Conservation (phyloP, 306 rosid species). For the Prunus mongolica region DNA sequence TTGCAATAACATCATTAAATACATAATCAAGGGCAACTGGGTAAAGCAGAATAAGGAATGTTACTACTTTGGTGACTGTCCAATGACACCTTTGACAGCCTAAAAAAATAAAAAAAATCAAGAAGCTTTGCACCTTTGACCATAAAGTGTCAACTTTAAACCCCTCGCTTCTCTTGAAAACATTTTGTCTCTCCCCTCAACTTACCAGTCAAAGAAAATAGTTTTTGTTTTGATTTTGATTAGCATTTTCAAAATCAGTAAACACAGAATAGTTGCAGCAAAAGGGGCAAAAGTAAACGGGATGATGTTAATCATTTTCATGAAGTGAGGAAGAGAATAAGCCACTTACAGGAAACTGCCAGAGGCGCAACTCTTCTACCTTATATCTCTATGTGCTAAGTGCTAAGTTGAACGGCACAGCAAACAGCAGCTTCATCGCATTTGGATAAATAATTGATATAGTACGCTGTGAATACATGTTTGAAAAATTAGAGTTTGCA, state of each 20-base stretch:
- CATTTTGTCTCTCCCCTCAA: too few species aligned
- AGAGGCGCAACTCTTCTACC: neutral
- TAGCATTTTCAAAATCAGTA: neutral
- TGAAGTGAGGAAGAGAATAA: neutral
- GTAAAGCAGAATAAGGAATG: neutral
- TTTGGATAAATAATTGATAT: too few species aligned
- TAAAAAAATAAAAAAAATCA: too few species aligned
- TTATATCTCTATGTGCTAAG: neutral
- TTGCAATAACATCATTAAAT: neutral
- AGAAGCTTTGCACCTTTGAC: too few species aligned
- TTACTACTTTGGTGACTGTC: neutral
- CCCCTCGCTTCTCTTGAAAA: neutral
- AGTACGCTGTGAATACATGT: too few species aligned
- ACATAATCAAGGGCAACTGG: neutral
- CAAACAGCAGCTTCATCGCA: neutral
- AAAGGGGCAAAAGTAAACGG: neutral
- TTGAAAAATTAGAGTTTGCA: neutral
- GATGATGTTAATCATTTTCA: neutral
- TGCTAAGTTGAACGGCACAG: neutral
- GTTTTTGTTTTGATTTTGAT: neutral
- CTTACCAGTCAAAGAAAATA: too few species aligned
- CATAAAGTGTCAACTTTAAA: too few species aligned
- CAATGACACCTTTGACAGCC: too few species aligned
- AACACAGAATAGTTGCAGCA: neutral
- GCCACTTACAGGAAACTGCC: neutral